Conservation (phyloP, 129 eudicot species). For the Chrysanthemum makinoi region DNA sequence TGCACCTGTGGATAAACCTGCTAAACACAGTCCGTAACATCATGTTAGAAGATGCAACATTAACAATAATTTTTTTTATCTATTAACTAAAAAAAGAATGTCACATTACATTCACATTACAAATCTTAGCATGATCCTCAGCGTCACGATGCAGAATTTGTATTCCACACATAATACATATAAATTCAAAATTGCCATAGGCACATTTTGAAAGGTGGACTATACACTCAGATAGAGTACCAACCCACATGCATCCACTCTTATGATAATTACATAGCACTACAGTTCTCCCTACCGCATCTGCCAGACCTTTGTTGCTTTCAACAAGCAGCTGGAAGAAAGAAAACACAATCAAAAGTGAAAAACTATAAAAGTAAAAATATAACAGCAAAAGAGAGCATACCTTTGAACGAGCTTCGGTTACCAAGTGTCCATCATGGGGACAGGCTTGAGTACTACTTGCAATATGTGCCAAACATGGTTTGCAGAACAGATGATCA, state of each 20-base stretch:
- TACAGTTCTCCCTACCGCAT: slow-evolving; percentile 69
- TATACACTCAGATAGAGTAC: slow-evolving; percentile 75
- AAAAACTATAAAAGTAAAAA: slow-evolving; percentile 6
- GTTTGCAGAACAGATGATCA: slow-evolving; percentile 89
- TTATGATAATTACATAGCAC: slow-evolving; percentile 83
- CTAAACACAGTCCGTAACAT: neutral
- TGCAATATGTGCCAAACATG: slow-evolving; percentile 77
- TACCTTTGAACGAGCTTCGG: slow-evolving; percentile 88
- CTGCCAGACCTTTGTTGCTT: slow-evolving; percentile 73
- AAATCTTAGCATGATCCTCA: slow-evolving; percentile 89
- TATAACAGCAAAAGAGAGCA: neutral
- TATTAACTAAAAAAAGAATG: slow-evolving; percentile 3
- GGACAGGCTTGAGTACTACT: slow-evolving; percentile 86
- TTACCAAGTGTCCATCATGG: slow-evolving; percentile 89
- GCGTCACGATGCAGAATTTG: slow-evolving; percentile 93
- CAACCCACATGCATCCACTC: slow-evolving; percentile 97
- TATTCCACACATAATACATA: slow-evolving; percentile 84
- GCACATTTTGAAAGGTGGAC: slow-evolving; percentile 72
- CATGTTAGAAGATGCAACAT: no score
- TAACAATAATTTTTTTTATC: no score
- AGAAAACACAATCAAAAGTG: no score
- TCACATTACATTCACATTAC: slow-evolving; percentile 56
- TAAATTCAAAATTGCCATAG: slow-evolving; percentile 84
- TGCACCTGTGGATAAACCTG: slow-evolving; percentile 62
- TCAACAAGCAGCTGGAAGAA: slow-evolving; percentile 71